Evolutionary conservation across 108 stramenopile genomes (phyloP).

Genomic region (Pseudonitzschia pungens): DNA sequence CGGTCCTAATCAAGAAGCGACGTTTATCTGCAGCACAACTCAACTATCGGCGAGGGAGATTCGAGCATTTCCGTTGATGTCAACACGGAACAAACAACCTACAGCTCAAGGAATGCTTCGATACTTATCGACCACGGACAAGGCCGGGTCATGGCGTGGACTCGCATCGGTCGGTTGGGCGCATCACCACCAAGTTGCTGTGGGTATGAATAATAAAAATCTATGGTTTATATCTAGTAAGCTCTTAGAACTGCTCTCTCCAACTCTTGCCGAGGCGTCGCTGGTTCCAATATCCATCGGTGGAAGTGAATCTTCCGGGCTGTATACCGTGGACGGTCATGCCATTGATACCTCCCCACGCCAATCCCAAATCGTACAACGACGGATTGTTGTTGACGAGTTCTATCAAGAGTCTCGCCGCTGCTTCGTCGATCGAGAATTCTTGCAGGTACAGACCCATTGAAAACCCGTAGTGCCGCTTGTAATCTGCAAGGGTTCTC

Average conservation of each 20-base stretch:
- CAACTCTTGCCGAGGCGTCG: slow-evolving; percentile 29
- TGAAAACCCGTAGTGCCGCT: slow-evolving; percentile 59
- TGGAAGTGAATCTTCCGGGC: slow-evolving; percentile 75
- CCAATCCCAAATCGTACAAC: slow-evolving; percentile 72
- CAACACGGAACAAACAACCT: too few species aligned
- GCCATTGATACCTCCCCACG: slow-evolving; percentile 89
- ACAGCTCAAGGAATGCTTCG: too few species aligned
- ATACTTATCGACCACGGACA: too few species aligned
- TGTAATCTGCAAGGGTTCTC: slow-evolving; percentile 75
- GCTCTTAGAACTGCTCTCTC: not conserved
- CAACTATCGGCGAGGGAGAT: too few species aligned
- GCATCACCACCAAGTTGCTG: too few species aligned
- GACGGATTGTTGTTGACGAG: slow-evolving; percentile 65
- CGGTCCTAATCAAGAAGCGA: too few species aligned
- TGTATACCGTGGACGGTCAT: slow-evolving; percentile 75
- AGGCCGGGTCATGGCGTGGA: too few species aligned
- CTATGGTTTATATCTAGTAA: not conserved
- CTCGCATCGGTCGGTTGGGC: too few species aligned
- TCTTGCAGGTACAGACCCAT: slow-evolving; percentile 87
- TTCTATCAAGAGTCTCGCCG: slow-evolving; percentile 57
- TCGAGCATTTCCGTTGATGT: too few species aligned
- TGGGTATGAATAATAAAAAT: not conserved
- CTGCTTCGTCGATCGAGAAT: slow-evolving; percentile 83
- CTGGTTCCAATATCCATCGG: slow-evolving; percentile 85
- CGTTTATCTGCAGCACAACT: too few species aligned